Conservation (phyloP, 441 rosid genomes). For the Biscutella laevigata region DNA sequence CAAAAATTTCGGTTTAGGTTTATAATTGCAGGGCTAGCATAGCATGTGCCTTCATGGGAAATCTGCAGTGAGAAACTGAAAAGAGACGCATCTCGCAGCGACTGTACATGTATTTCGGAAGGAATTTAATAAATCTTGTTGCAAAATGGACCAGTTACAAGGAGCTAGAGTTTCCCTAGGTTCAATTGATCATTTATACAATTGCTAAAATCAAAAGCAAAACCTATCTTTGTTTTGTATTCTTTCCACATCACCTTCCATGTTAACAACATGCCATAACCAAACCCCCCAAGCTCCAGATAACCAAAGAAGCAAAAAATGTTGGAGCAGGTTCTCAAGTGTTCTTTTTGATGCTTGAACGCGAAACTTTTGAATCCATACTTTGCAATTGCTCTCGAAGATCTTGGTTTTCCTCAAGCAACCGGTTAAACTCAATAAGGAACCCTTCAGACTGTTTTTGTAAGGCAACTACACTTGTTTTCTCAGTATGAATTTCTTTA, state of each 20-base stretch:
- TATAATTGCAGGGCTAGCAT: too few species aligned
- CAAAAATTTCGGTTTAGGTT: too few species aligned
- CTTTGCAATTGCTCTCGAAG: slow-evolving; percentile 58
- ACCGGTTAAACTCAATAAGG: slow-evolving; percentile 80
- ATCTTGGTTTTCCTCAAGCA: slow-evolving; percentile 72
- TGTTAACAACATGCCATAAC: slow-evolving; percentile 23
- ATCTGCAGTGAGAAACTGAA: background rate
- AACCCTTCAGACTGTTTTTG: slow-evolving; percentile 92
- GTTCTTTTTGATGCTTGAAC: slow-evolving; percentile 67
- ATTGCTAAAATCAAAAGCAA: slow-evolving; percentile 3
- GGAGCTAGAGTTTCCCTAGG: slow-evolving; percentile 9
- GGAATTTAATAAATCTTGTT: background rate
- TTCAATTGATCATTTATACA: slow-evolving; percentile 19
- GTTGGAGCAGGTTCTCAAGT: slow-evolving; percentile 25
- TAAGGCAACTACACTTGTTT: slow-evolving; percentile 65
- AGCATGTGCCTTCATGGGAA: too few species aligned
- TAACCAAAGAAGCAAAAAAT: slow-evolving; percentile 5
- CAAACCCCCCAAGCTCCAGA: slow-evolving; percentile 3
- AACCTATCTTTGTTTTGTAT: slow-evolving; percentile 9
- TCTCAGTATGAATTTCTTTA: slow-evolving; percentile 47
- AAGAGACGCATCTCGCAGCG: background rate
- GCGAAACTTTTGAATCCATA: slow-evolving; percentile 53
- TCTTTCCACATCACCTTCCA: slow-evolving; percentile 11
- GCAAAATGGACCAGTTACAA: slow-evolving; percentile 1
- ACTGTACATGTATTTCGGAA: background rate